Evolutionary conservation across 2,329 filamentous ascomycete genomes (phyloP).

Genomic region (Ascochyta fabae): DNA sequence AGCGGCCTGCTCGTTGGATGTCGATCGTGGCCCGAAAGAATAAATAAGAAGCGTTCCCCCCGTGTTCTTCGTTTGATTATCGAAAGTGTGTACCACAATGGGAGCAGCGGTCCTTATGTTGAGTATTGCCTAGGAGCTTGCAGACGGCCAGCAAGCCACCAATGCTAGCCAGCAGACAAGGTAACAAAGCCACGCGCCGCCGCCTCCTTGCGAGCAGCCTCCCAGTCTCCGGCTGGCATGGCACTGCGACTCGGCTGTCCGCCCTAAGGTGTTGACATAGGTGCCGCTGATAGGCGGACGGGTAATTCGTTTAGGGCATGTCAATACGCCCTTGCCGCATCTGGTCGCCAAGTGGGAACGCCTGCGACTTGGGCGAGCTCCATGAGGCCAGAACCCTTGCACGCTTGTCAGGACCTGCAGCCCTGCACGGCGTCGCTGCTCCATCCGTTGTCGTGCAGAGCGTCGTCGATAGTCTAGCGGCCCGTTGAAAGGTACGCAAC

Average conservation of each 20-base stretch:
- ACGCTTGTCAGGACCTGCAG: conserved; percentile 20
- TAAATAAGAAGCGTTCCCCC: conserved; percentile 18
- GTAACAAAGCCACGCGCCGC: conserved; percentile 37
- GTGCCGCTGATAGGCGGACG: conserved; percentile 26
- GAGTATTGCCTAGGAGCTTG: conserved; percentile 30
- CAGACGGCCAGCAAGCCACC: conserved; percentile 26
- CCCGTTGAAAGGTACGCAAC: conserved; percentile 18
- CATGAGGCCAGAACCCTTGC: conserved; percentile 12
- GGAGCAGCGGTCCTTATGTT: conserved; percentile 39
- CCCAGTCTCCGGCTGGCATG: conserved; percentile 27
- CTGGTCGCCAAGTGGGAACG: conserved; percentile 6
- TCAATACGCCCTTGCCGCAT: conserved; percentile 18
- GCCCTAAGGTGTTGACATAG: conserved; percentile 3
- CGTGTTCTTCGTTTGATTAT: conserved; percentile 22
- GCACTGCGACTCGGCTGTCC: conserved; percentile 20
- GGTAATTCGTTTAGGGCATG: conserved; percentile 14
- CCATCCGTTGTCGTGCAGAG: conserved; percentile 15
- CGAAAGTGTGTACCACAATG: conserved; percentile 24
- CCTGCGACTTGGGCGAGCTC: conserved; percentile 4
- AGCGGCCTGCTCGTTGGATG: conserved; percentile 18
- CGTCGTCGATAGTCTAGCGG: conserved; percentile 18
- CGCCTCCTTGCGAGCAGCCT: conserved; percentile 26
- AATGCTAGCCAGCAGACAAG: conserved; percentile 22
- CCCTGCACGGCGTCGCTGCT: conserved; percentile 16
- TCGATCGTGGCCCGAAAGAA: conserved; percentile 32